These are phyloP conservation scores for Stentor roeselii DNA, from an alignment of 73 alveolate genomes.

Conservation along the genomic window DNA sequence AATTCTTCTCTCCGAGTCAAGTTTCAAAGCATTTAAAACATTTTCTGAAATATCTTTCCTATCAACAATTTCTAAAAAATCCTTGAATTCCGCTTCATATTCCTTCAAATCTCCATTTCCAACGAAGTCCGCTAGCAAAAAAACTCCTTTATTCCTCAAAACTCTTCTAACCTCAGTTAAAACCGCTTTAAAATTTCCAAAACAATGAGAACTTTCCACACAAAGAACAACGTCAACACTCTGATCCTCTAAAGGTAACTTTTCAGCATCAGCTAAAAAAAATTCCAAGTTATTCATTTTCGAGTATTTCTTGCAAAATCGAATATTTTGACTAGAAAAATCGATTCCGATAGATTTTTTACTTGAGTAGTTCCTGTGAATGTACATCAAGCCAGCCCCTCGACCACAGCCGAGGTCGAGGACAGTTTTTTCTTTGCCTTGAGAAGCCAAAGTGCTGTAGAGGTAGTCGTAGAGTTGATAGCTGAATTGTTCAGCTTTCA, in stretches of 20 bases:
- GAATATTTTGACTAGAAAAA: slow-evolving; percentile 16
- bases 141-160: slow-evolving; percentile 63
- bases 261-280: slow-evolving; percentile 68
- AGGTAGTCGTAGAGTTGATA: slow-evolving; percentile 53
- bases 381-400: slow-evolving; percentile 54
- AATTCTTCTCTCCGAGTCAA: slow-evolving; percentile 33
- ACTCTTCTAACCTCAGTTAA: slow-evolving; percentile 45
- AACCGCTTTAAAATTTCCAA: slow-evolving; percentile 59
- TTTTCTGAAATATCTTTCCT: slow-evolving; percentile 45
- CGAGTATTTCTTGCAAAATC: slow-evolving; percentile 28
- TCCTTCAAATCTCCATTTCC: slow-evolving; percentile 34
- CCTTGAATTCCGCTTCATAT: slow-evolving; percentile 19
- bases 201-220: slow-evolving; percentile 85
- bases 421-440: slow-evolving; percentile 19
- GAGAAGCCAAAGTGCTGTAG: slow-evolving; percentile 13
- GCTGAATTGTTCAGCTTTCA: slow-evolving; percentile 44
- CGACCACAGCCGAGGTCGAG: slow-evolving; percentile 49
- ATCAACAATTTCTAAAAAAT: neutral
- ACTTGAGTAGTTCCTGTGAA: slow-evolving; percentile 32
- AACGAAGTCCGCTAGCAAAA: slow-evolving; percentile 70
- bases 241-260: slow-evolving; percentile 32
- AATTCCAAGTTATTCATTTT: slow-evolving; percentile 30
- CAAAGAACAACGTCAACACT: slow-evolving; percentile 55
- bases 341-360: slow-evolving; percentile 39
- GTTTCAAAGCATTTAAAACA: slow-evolving; percentile 39